Conservation (phyloP, 1,284 basidiomycete genomes). For the Megacollybia platyphylla region DNA sequence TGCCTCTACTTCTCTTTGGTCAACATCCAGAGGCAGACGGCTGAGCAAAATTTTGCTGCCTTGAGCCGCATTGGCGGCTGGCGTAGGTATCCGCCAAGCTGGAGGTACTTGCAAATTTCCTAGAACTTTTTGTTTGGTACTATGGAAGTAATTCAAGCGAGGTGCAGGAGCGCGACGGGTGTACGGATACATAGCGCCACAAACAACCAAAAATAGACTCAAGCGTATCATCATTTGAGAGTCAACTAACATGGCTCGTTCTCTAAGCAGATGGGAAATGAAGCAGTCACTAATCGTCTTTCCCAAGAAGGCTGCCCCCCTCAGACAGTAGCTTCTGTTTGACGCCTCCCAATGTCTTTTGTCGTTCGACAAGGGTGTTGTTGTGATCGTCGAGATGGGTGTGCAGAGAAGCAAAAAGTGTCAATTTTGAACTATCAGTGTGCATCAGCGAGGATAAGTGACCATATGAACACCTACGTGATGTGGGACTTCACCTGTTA, state of each 20-base stretch:
- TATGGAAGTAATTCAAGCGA: conserved; percentile 29
- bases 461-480: too few species aligned
- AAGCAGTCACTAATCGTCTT: too few species aligned
- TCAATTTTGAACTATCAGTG: conserved; percentile 16
- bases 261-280: too few species aligned
- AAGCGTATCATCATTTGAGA: too few species aligned
- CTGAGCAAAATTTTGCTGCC: conserved; percentile 59
- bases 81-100: conserved; percentile 33
- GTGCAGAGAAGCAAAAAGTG: conserved; percentile 17
- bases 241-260: too few species aligned
- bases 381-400: conserved; percentile 16
- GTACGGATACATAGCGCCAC: too few species aligned
- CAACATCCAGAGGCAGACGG: conserved; percentile 56
- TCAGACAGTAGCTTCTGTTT: conserved; percentile 17
- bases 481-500: too few species aligned
- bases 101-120: conserved; percentile 44
- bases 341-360: conserved; percentile 13
- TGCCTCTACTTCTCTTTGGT: conserved; percentile 56
- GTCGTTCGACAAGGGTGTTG: conserved; percentile 13
- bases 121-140: conserved; percentile 40
- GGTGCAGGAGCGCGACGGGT: neutral
- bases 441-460: too few species aligned
- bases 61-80: conserved; percentile 17
- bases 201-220: too few species aligned
- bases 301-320: conserved; percentile 11